Evolutionary conservation across 768 basidiomycete species (phyloP).

Genomic region (Postia placenta): DNA sequence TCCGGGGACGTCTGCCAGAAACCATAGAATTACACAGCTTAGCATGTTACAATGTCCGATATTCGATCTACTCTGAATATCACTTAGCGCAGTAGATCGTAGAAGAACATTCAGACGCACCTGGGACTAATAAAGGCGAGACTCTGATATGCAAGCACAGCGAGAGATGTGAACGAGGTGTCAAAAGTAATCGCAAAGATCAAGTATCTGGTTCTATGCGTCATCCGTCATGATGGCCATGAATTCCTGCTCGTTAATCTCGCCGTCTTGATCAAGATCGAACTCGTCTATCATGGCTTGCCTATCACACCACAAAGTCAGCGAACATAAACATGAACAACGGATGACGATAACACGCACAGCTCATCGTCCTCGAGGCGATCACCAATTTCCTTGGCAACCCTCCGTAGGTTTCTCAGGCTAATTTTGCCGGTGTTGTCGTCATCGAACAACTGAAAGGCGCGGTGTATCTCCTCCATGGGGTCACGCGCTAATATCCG

Average conservation of each 20-base stretch:
- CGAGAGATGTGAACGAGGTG: constrained; percentile 4
- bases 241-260: constrained; percentile 96
- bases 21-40: neutral
- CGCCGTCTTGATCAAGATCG: constrained; percentile 96
- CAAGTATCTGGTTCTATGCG: no score
- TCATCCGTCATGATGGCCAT: constrained; percentile 97
- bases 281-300: constrained; percentile 99
- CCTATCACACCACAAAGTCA: constrained; percentile 33
- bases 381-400: constrained; percentile 97
- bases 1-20: no score
- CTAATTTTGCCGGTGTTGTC: constrained; percentile 94
- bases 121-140: neutral
- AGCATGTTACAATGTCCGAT: neutral
- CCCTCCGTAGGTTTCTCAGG: constrained; percentile 82
- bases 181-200: constrained; percentile 1
- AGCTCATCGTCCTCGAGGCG: constrained; percentile 92
- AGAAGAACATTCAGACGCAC: neutral
- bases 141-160: constrained; percentile 7
- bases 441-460: constrained; percentile 95
- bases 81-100: no score
- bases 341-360: constrained; percentile 35
- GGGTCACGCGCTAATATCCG: constrained; percentile 92
- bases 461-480: constrained; percentile 91
- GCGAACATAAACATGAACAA: neutral
- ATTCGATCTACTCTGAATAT: neutral